phyloP scores from a whole-genome alignment of 345 rosid genomes.

The Corchorus capsularis region DNA sequence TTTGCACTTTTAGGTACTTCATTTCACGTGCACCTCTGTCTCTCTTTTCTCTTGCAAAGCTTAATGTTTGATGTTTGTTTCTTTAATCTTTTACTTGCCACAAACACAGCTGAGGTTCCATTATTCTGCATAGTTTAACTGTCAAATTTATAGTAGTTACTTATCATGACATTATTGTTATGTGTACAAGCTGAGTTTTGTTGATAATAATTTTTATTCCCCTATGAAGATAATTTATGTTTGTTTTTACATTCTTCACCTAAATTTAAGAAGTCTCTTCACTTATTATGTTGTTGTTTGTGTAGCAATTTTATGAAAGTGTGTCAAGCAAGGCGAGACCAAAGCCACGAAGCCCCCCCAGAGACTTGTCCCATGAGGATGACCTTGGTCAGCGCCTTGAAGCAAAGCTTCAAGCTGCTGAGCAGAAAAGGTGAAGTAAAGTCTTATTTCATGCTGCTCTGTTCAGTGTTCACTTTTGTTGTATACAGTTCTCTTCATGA shows the following conservation, averaged over 20 bases:
- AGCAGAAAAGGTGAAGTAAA: slow-evolving; percentile 70
- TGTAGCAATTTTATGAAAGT: slow-evolving; percentile 86
- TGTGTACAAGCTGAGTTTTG: background rate
- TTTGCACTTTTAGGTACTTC: slow-evolving; percentile 7
- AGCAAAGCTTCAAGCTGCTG: slow-evolving; percentile 93
- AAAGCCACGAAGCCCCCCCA: slow-evolving; percentile 80
- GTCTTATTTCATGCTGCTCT: slow-evolving; percentile 6
- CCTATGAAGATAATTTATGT: background rate
- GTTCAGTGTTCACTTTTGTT: background rate
- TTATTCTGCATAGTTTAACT: background rate
- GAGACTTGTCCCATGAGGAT: slow-evolving; percentile 70
- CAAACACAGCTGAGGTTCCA: background rate
- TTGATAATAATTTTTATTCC: background rate
- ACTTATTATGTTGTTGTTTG: background rate
- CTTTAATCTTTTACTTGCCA: background rate
- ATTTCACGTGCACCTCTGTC: slow-evolving; percentile 16
- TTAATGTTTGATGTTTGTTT: background rate
- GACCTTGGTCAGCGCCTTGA: slow-evolving; percentile 94
- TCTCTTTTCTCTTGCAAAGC: background rate
- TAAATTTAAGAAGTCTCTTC: background rate
- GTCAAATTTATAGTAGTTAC: background rate
- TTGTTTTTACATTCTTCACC: background rate
- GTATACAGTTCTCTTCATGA: background rate
- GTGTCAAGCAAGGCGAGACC: slow-evolving; percentile 86
- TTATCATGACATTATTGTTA: background rate